Evolutionary conservation across 306 rosid genomes (phyloP), one percentile per base, ranked within the genome.

Genomic region (Trichosanthes truncata): DNA sequence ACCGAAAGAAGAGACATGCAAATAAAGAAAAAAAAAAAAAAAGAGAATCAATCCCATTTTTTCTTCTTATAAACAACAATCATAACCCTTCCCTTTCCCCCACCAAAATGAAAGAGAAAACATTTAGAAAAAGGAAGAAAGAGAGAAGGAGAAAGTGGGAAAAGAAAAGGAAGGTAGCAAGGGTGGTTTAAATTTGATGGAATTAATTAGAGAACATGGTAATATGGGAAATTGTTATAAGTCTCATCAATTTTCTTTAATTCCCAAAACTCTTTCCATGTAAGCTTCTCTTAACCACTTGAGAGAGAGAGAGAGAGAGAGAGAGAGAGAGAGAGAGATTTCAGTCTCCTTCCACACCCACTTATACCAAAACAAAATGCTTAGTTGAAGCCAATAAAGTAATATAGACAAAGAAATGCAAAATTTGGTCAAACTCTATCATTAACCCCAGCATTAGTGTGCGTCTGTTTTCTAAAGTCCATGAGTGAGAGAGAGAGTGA

Each of bases 1-100:
- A 49, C 78, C 78, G 29, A 74, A 74, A 74, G 78, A 31, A 74
- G 17, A 15, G 38, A 48, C 59, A 43, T 73, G 78, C 78, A 73
- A 46, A 72, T 13, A 43, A 45, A 23, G 0, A 6, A 31, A 1
- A 12, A 43, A 48, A 17, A 45, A 7, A 35, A 17, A 6, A 33
- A 17, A n/a, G 1, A 15, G 1, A 48, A 3, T 35, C 0, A 38
- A 20, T 38, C 7, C 9, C 31, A 20, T 57, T 40, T 62, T 62
- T 67, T 67, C 9, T 15, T 63, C 20, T 31, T 21, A 38, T 18
- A 38, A 41, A 41, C 21, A 41, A 74, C 29, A 49, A 49, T 74
- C 40, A 74, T 25, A 26, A 49, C 36, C 25, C 2, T 46, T 21
- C 6, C 52, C 48, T 3, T 68, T 66, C 2, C 61, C 60, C 78